These are phyloP conservation scores for Sporothrix phasma DNA, from an alignment of 2,329 filamentous ascomycete genomes.

Conservation along the genomic window DNA sequence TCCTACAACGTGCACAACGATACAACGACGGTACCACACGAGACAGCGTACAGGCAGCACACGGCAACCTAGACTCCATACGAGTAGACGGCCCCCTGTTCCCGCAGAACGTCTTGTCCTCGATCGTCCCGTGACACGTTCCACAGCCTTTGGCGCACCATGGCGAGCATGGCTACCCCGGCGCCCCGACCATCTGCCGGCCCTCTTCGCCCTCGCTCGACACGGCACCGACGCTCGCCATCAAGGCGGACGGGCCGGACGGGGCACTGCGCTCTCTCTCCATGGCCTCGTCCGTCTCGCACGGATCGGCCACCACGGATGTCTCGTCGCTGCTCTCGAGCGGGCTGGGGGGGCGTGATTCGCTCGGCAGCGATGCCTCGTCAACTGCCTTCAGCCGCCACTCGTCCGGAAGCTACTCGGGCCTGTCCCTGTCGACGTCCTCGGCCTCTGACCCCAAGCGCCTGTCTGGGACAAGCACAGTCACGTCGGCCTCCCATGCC, in stretches of 20 bases:
- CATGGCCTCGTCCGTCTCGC: conserved; percentile 47
- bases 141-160: background rate
- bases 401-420: conserved; percentile 50
- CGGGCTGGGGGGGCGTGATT: conserved; percentile 40
- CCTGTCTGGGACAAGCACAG: conserved; percentile 50
- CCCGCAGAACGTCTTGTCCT: background rate
- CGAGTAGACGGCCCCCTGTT: background rate
- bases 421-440: conserved; percentile 15
- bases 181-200: conserved; percentile 27
- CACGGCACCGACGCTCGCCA: conserved; percentile 49
- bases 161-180: conserved; percentile 27
- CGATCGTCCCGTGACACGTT: background rate
- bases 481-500: conserved; percentile 27
- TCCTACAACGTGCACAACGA: background rate
- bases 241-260: background rate
- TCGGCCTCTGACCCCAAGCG: conserved; percentile 41
- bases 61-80: background rate
- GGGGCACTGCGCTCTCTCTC: conserved; percentile 55
- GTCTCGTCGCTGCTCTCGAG: conserved; percentile 40
- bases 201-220: conserved; percentile 57
- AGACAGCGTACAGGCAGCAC: too few species aligned
- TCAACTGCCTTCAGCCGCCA: conserved; percentile 46
- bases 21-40: background rate
- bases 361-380: conserved; percentile 37
- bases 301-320: conserved; percentile 41